Base-by-base conservation (phyloP, 192 early-diverging fungal genomes). In the Oehlia diaphana region DNA sequence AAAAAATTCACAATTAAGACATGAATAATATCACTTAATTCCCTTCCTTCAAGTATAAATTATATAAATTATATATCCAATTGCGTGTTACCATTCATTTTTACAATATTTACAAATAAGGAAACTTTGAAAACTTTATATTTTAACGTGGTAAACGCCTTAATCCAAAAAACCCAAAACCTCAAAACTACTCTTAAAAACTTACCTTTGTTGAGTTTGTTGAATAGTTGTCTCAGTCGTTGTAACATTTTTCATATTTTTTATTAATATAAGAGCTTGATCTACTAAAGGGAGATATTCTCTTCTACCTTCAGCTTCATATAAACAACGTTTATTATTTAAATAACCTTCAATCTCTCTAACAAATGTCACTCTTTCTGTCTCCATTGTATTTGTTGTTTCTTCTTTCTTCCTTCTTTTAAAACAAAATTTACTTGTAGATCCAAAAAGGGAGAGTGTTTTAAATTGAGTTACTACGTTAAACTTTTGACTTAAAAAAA, bases 211-310 rank as follows among this genome's bases (percentile, higher is more conserved):
- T 47, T 47, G 44, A 47, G 9, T 58, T 19, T 58, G 53, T 47
- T 47, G 44, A 13, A 12, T 47, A 58, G 0, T 7, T n/a, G 53
- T 1, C n/a, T 70, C 65, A 16, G 65, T 33, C 28, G 68, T 44
- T n/a, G 21, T 14, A 70, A 21, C 9, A 44, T 47, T 39, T 42
- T 23, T 70, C n/a, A 70, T 70, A n/a, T n/a, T 21, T 42, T n/a
- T 37, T 19, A 70, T 44, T 39, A 70, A 44, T 23, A 44, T 19
- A n/a, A 70, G 35, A 6, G 68, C 39, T 8, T 39, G 68, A 70
- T 70, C 68, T 44, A 70, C 39, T 70, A 70, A 44, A 9, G 68
- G 68, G 47, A 70, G 35, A 70, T 44, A 70, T 44, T 70, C 68
- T 42, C 42, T 44, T 70, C 37, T 70, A 10, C 68, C 68, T 70